These are phyloP conservation scores for Ophiostoma angusticollis DNA, from an alignment of 2,329 filamentous ascomycete species.

Conservation along the genomic window DNA sequence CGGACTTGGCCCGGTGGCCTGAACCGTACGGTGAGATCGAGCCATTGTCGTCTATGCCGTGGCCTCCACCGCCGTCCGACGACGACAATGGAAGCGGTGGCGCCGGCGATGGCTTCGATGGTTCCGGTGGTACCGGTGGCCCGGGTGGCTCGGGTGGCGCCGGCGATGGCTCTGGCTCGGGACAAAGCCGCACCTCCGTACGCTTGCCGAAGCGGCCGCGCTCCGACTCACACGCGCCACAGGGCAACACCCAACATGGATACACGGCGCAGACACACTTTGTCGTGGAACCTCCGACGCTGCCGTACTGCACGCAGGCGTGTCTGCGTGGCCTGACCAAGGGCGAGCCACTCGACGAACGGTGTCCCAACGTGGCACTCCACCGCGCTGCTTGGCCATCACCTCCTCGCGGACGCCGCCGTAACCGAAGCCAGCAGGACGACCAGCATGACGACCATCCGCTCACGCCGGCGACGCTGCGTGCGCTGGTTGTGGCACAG, in stretches of 20 bases:
- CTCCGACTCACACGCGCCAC: background rate
- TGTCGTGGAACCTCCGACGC: background rate
- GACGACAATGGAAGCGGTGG: background rate
- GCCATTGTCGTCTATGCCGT: background rate
- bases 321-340: constrained; percentile 3
- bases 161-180: background rate
- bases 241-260: no score
- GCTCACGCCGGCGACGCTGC: background rate
- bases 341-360: background rate
- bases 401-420: no score
- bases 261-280: background rate
- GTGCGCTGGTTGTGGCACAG: constrained; percentile 3
- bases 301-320: constrained; percentile 8
- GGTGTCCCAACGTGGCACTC: constrained; percentile 5
- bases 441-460: background rate
- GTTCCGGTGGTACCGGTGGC: background rate
- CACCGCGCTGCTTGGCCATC: background rate
- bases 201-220: no score
- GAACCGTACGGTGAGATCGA: background rate
- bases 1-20: constrained; percentile 2
- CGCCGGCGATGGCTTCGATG: background rate
- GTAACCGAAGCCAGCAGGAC: background rate
- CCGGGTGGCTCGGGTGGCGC: no score
- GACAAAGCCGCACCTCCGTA: background rate
- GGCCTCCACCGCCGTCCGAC: background rate